Conservation (phyloP, 2,329 filamentous ascomycete genomes). For the Pseudocercospora eumusae region DNA sequence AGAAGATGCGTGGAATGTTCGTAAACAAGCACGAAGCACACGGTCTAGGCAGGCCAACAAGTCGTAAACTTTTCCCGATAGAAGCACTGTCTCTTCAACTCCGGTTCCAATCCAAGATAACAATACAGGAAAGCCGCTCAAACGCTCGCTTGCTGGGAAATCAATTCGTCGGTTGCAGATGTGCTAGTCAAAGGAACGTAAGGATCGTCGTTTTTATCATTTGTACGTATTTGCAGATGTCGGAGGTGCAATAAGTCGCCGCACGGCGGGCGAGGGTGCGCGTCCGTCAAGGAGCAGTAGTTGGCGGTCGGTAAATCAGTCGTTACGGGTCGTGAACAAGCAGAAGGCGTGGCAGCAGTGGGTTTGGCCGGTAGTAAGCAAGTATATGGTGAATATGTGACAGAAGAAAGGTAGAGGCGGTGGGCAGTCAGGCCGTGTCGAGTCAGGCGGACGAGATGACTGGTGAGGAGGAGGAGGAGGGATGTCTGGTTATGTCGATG, state of each 20-base stretch:
- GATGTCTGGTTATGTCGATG: constrained; percentile 12
- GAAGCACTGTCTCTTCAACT: constrained; percentile 25
- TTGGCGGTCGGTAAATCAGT: constrained; percentile 19
- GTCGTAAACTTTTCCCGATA: constrained; percentile 26
- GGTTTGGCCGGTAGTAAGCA: constrained; percentile 1
- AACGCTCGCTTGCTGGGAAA: constrained; percentile 29
- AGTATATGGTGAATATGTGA: constrained; percentile 16
- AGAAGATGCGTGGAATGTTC: constrained; percentile 15
- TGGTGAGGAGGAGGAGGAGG: constrained; percentile 10
- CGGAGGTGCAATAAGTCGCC: constrained; percentile 18
- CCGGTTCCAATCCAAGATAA: constrained; percentile 27
- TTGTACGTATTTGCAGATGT: constrained; percentile 27
- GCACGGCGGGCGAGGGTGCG: constrained; percentile 21
- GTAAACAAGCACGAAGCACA: constrained; percentile 24
- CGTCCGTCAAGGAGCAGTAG: constrained; percentile 33
- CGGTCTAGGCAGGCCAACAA: constrained; percentile 27
- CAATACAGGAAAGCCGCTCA: constrained; percentile 30
- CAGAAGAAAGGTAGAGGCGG: constrained; percentile 22
- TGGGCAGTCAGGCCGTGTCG: constrained; percentile 13
- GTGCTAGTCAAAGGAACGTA: constrained; percentile 36
- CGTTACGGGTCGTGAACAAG: constrained; percentile 22
- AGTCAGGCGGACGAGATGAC: constrained; percentile 16
- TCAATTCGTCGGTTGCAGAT: constrained; percentile 22
- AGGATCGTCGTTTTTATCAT: constrained; percentile 35
- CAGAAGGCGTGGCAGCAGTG: constrained; percentile 13